phyloP scores from a whole-genome alignment of 441 rosid genomes.

The Pelargonium exstipulatum region DNA sequence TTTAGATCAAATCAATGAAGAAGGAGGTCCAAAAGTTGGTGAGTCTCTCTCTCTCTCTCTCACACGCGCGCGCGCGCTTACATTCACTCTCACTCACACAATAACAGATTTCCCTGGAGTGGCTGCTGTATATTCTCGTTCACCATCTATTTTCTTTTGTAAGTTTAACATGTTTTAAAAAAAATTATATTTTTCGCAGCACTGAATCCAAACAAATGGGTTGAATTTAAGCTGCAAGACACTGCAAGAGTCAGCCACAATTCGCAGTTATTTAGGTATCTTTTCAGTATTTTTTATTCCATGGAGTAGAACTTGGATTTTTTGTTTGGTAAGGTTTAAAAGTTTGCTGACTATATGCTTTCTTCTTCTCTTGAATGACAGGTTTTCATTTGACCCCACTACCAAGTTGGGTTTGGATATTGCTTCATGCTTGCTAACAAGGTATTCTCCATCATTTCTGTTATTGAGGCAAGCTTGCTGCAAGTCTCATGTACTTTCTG shows the following conservation, averaged over 20 bases:
- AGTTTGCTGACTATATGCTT: constrained; percentile 4
- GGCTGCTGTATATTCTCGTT: neutral
- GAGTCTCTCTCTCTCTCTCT: constrained; percentile 21
- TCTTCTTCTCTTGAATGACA: constrained; percentile 30
- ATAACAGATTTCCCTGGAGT: neutral
- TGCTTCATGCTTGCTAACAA: constrained; percentile 86
- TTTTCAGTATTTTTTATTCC: neutral
- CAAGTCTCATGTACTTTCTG: neutral
- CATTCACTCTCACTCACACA: neutral
- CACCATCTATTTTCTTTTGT: neutral
- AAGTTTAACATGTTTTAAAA: constrained; percentile 16
- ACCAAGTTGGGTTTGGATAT: constrained; percentile 75
- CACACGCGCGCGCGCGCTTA: too few relatives aligned
- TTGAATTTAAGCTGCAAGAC: constrained; percentile 91
- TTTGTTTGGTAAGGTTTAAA: neutral
- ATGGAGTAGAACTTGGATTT: neutral
- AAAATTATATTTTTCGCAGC: constrained; percentile 37
- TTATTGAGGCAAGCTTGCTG: neutral
- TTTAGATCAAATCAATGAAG: constrained; percentile 61
- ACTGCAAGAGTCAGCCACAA: constrained; percentile 92
- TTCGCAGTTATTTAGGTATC: constrained; percentile 74
- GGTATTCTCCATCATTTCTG: constrained; percentile 36
- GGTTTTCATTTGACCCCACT: constrained; percentile 87
- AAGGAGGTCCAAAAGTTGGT: constrained; percentile 60
- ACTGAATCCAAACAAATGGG: constrained; percentile 85